Evolutionary conservation across 768 basidiomycete species (phyloP).

Genomic region (Kwoniella pini): DNA sequence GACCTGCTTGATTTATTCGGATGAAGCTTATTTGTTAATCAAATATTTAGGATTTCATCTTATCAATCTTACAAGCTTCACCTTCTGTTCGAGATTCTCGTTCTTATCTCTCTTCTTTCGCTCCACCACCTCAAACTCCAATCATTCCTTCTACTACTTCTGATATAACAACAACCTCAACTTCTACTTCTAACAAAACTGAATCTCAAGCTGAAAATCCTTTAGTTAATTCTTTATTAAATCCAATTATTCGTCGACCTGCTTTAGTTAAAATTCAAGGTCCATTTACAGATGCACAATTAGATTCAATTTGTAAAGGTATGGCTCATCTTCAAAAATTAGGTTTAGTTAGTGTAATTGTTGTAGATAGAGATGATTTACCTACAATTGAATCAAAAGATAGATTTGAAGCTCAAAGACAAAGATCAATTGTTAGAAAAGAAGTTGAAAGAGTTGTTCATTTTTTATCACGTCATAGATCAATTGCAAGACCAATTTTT

Average conservation of each 20-base stretch:
- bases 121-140: conserved; percentile 61
- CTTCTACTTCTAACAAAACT: conserved; percentile 16
- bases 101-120: conserved; percentile 89
- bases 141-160: conserved; percentile 43
- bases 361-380: conserved; percentile 84
- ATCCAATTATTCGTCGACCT: conserved; percentile 79
- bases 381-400: conserved; percentile 38
- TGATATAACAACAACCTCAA: conserved; percentile 29
- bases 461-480: conserved; percentile 79
- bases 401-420: conserved; percentile 31
- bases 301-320: conserved; percentile 89
- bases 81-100: conserved; percentile 88
- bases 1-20: too few relatives aligned
- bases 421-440: conserved; percentile 57
- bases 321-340: conserved; percentile 95
- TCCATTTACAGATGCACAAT: conserved; percentile 87
- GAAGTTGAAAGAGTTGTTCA: conserved; percentile 84
- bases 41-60: conserved; percentile 82
- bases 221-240: conserved; percentile 61
- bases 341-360: conserved; percentile 91
- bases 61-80: conserved; percentile 88
- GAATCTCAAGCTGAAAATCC: conserved; percentile 38
- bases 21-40: not conserved
- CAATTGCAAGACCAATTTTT: conserved; percentile 81
- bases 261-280: conserved; percentile 96